Base-by-base conservation (phyloP, 305 asterid species). In the Salvia sclarea region DNA sequence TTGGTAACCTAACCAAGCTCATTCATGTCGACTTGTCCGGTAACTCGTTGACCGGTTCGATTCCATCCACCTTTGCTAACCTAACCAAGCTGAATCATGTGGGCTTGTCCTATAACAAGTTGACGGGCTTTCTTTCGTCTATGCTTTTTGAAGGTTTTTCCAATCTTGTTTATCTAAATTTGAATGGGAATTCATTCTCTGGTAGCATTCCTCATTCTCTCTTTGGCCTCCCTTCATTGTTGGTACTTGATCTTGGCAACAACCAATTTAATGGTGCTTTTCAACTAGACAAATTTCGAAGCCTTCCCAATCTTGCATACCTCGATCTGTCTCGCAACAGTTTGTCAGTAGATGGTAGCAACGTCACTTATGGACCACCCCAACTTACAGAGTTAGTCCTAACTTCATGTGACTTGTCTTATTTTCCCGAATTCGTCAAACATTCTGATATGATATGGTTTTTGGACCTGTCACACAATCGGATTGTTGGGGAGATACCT, bases 131-230 rank as follows among this genome's bases (percentile, higher is more conserved):
- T 10, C 40, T 86, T 11, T 41, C 82, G 17, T 33, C 74, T 3
- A 4, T 5, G 4, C 0, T 28, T 11, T 55, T 55, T 6, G 13
- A 10, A n/a, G 11, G 61, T 14, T 22, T 55, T 14, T 14, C 8
- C 22, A 30, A 14, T n/a, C 61, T 55, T n/a, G 48, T 31, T 0
- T 16, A 8, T 43, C 10, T 84, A 7, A 18, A 74, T 56, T 45
- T 86, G 28, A 73, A 71, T 25, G 6, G 1, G 24, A 84, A 84
- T 30, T 68, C 25, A 10, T 64, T 82, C 1, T 48, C 2, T 0
- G 88, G 90, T 6, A 72, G 4, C 22, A 68, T 86, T 45, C 88
- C 88, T 4, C 35, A 21, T 1, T 74, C 75, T 66, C 40, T 82
- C 0, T 82, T 82, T 58, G 24, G 56, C 12, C 70, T 82, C 8